Evolutionary conservation across 345 rosid genomes (phyloP).

Genomic region (Linum usitatissimum): DNA sequence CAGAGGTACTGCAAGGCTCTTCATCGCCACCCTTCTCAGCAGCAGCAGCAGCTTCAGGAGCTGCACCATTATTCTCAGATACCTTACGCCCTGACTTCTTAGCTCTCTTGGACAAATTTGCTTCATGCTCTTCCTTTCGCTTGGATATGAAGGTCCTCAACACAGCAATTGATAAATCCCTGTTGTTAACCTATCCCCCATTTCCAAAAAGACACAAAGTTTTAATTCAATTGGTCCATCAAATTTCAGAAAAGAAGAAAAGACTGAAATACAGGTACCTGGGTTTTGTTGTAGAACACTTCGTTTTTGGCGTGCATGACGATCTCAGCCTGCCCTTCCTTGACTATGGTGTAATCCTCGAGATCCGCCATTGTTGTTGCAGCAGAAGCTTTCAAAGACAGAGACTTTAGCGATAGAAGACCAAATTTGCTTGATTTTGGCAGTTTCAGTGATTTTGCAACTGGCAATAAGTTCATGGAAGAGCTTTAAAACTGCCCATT

Average conservation of each 20-base stretch:
- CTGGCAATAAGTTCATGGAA: not conserved
- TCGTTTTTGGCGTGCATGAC: conserved; percentile 82
- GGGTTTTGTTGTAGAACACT: conserved; percentile 87
- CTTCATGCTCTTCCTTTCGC: conserved; percentile 62
- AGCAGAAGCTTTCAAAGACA: not conserved
- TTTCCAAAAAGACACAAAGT: not conserved
- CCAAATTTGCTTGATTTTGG: conserved; percentile 6
- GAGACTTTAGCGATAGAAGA: not conserved
- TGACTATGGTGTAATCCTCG: conserved; percentile 56
- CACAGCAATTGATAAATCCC: conserved; percentile 88
- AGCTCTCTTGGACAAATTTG: conserved; percentile 37
- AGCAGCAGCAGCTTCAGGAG: conserved; percentile 20
- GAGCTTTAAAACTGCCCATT: not conserved
- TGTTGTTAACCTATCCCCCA: conserved; percentile 64
- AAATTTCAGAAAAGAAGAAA: not conserved
- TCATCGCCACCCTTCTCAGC: conserved; percentile 30
- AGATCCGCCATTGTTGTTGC: conserved; percentile 26
- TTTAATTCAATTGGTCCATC: not conserved
- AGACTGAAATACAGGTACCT: not conserved
- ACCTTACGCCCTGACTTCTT: conserved; percentile 28
- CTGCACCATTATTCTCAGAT: conserved; percentile 22
- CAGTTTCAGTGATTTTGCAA: not conserved
- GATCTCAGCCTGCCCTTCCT: conserved; percentile 97
- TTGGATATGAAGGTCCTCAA: conserved; percentile 62
- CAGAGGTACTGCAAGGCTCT: conserved; percentile 21